phyloP scores from a whole-genome alignment of 768 basidiomycete genomes.

The Naganishia randhawae region DNA sequence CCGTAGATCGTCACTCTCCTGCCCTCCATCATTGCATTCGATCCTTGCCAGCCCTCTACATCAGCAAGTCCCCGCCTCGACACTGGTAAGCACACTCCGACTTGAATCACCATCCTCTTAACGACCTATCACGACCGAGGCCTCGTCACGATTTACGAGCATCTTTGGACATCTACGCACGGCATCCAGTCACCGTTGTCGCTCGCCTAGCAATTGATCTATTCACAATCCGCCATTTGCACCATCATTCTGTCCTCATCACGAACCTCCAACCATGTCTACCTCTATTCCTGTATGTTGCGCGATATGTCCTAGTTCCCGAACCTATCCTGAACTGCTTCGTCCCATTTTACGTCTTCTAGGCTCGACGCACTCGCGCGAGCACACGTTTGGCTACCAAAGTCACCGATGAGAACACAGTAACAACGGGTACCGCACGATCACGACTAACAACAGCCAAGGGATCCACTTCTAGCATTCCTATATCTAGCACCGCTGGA shows the following conservation, averaged over 20 bases:
- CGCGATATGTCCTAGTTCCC: background rate
- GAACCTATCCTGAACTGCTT: background rate
- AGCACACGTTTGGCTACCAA: constrained; percentile 12
- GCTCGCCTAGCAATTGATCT: background rate
- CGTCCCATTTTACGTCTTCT: background rate
- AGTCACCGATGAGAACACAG: constrained; percentile 28
- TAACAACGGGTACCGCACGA: constrained; percentile 35
- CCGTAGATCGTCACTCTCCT: constrained; percentile 10
- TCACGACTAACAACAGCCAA: constrained; percentile 26
- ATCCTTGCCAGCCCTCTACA: background rate
- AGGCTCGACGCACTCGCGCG: constrained; percentile 26
- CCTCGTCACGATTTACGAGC: constrained; percentile 9
- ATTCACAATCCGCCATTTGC: background rate
- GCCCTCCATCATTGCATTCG: background rate
- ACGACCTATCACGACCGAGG: constrained; percentile 14
- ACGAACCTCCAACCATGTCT: constrained; percentile 7
- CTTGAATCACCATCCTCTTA: background rate
- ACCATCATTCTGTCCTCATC: background rate
- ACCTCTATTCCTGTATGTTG: constrained; percentile 13
- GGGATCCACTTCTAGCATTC: constrained; percentile 18
- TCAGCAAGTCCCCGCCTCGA: background rate
- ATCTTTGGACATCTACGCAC: background rate
- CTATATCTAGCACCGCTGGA: background rate
- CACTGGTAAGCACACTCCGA: constrained; percentile 13
- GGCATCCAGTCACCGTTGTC: constrained; percentile 8